Evolutionary conservation across 176 grass and related monocot genomes (phyloP), one percentile per base, ranked within the genome.

Genomic region (Puya raimondii): DNA sequence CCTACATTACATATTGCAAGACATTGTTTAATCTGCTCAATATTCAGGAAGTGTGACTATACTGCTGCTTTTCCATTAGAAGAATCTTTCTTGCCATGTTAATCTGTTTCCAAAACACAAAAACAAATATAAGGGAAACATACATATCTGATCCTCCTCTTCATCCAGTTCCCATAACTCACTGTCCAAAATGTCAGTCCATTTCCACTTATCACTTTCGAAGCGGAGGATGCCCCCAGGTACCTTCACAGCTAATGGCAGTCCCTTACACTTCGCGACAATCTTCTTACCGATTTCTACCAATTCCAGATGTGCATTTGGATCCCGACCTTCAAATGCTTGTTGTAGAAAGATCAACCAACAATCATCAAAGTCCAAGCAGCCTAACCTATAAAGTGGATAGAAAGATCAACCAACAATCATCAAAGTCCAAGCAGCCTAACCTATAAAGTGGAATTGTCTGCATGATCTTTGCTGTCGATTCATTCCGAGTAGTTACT

Each of bases 121-220:
- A 26, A 26, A 26, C 25, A 26, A 26, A 26, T 26, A 1, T 26
- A n/a, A n/a, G 25, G 25, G 25, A 26, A 26, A 26, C 25, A 26
- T 26, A n/a, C n/a, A n/a, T n/a, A n/a, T 61, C 18, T 70, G 27
- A 49, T 56, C 26, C 48, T 50, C 51, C 23, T 72, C 61, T 63
- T 59, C 64, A 21, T 63, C 20, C 49, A 86, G 59, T 51, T 73
- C 70, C 79, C 26, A 58, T 47, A 81, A 10, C 7, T 64, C 64
- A 47, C 23, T 70, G 0, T 20, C 17, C 10, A 78, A 2, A 13
- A 68, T 63, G 42, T 49, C 53, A 21, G 25, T 53, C 52, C 52
- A 13, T 54, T 54, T 54, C 15, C 11, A 13, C 4, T 54, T 1
- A 3, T 54, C 52, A 54, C 11, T 54, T 13, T 13, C 52, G 4